Evolutionary conservation across 768 basidiomycete species (phyloP), one percentile per base, ranked within the genome.

Genomic region (Ramaria rubella): DNA sequence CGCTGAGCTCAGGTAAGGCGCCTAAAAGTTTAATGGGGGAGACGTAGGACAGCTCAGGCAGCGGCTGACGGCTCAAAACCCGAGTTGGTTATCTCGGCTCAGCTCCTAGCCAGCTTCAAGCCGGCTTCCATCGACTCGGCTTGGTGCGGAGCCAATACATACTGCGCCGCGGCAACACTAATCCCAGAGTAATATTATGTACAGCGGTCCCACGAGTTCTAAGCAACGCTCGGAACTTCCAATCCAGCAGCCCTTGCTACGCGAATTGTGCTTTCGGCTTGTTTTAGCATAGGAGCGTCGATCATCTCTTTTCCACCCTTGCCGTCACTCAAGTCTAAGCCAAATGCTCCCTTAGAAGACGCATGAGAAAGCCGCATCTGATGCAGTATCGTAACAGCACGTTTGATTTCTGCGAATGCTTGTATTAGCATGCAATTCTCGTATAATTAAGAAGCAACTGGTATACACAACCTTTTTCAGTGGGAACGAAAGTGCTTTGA

Each of bases 251-350:
- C 74, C 58, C 69, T 69, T 0, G 85, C 86, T 33, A 79, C 67
- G 5, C 70, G 68, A 48, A 87, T 73, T 8, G 72, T 76, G 26
- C 77, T 79, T 68, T 80, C 68, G 4, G 80, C 80, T 79, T 90
- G 89, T 67, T 89, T 87, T 42, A 94, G 73, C 86, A 95, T 91
- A 0, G 92, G 92, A 7, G 87, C 87, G 68, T 95, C 92, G 33
- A 94, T 86, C 92, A 94, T 94, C 64, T 86, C 83, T 48, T 81
- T 83, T 15, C 75, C 69, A 36, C 69, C 75, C 15, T 65, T 67
- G 2, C 76, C 76, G 42, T 74, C 77, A 21, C 74, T 72, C 38
- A 76, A 66, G 46, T 86, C 84, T 24, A 93, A 72, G 0, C 90
- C 90, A 40, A 87, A 80, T 2, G 92, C 93, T 4, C 89, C 90